These are phyloP conservation scores for Carex littledalei DNA, from an alignment of 176 grass and related monocot species.

Conservation along the genomic window DNA sequence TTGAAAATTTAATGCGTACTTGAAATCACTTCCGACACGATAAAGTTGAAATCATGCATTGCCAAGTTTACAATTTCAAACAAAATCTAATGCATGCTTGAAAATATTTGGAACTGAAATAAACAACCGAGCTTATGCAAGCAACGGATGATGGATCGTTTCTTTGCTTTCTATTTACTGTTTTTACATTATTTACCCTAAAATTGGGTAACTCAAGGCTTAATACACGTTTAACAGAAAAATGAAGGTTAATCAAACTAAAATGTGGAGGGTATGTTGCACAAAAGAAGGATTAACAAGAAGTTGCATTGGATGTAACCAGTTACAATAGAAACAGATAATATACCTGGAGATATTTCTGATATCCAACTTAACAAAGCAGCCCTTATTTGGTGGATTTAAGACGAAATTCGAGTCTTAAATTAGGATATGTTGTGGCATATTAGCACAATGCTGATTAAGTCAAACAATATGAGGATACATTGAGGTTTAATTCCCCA, in stretches of 20 bases:
- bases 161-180: background rate
- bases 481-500: background rate
- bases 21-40: background rate
- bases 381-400: background rate
- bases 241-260: background rate
- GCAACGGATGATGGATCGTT: background rate
- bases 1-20: background rate
- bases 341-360: background rate
- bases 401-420: background rate
- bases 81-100: background rate
- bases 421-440: background rate
- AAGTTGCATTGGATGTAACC: background rate
- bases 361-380: background rate
- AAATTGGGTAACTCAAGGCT: conserved; percentile 1
- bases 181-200: background rate
- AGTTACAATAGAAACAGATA: background rate
- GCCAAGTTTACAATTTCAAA: background rate
- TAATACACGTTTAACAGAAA: background rate
- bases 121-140: background rate
- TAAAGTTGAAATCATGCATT: background rate
- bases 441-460: background rate
- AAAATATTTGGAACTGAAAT: background rate
- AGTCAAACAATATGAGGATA: background rate
- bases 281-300: background rate
- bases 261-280: background rate